Base-by-base conservation (phyloP, 805 yeast species). In the Schizosaccharomyces pombe region DNA sequence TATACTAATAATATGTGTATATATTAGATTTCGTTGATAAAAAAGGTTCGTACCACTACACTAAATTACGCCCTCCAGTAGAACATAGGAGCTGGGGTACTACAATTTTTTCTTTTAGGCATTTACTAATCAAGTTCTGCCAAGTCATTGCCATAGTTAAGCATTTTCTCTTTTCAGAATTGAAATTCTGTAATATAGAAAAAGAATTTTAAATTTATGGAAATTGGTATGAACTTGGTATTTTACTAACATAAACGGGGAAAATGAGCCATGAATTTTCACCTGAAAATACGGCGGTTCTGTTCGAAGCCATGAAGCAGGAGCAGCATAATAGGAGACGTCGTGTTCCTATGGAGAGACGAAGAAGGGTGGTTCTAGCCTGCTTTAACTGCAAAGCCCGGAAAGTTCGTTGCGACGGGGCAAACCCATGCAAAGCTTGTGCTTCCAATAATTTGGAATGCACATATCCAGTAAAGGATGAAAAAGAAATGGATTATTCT, bases 281-380 rank as follows among this genome's bases (percentile, higher is more conserved):
- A 22, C 49, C 30, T 19, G 26, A 26, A 43, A 43, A 19, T 43
- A 43, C 49, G 5, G 26, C 28, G 12, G 30, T 24, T 5, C 26
- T 43, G 30, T 43, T 43, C 26, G 49, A 43, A n/a, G 49, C 49
- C 19, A 22, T 43, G 26, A 43, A 94, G 57, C 94, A 76, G 62
- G 39, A 49, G 30, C 37, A 49, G n/a, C 34, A 30, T 11, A 24
- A 29, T 30, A 16, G 53, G 3, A 16, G 53, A 4, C 53, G 53
- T 8, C 34, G 53, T 19, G 39, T 49, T 24, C 53, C 39, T 11
- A 16, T 16, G 11, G 53, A 49, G 30, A 16, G 39, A 19, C n/a
- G 53, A 30, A 19, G 37, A 11, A 19, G 53, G 12, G 32, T 49
- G 8, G 53, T 14, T 8, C 19, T 16, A 32, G 53, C 53, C 5